Base-by-base conservation (phyloP, 1,139 yeast species). In the Geotrichum fermentans region DNA sequence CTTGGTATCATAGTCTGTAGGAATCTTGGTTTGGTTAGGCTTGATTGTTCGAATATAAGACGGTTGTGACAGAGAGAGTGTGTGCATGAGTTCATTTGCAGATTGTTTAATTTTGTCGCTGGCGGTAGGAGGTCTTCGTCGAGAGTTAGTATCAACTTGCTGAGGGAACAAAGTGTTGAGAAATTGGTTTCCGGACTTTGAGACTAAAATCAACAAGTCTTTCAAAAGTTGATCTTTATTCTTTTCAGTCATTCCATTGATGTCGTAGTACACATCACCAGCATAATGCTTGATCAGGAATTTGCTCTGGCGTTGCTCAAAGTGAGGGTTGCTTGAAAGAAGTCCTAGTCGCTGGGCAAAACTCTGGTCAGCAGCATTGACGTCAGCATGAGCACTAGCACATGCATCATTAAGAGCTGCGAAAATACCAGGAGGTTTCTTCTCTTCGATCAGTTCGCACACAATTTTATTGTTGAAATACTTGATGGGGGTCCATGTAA, bases 351-450 rank as follows among this genome's bases (percentile, higher is more conserved):
- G 78, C 73, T 89, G 96, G 29, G 94, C 86, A 68, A 94, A 94
- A 2, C 95, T 88, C 70, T 89, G 96, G 67, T 92, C 99, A 0
- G 98, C 97, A 10, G 98, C 98, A 51, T 74, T 78, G 1, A 97
- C 85, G 65, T 92, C 98, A 2, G 99, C 99, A 67, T 92, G 98
- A 0, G 98, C 98, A 17, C 97, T 94, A 44, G 97, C 97, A 64
- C 89, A 83, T 0, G 97, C 92, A 71, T 92, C 99, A 67, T 92
- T 92, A 68, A 92, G 75, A 1, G 96, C 96, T 1, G 98, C 95
- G 71, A 92, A 90, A 45, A 92, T 77, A 54, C 99, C 99, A 0
- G 97, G 97, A 1, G 98, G 98, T 62, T 97, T 79, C 52, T 81
- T 79, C 30, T 89, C 87, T 69, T 92, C 99, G 63, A 92, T 94